These are phyloP conservation scores for Colletotrichum lupini DNA, from an alignment of 2,329 filamentous ascomycete species.

Conservation along the genomic window DNA sequence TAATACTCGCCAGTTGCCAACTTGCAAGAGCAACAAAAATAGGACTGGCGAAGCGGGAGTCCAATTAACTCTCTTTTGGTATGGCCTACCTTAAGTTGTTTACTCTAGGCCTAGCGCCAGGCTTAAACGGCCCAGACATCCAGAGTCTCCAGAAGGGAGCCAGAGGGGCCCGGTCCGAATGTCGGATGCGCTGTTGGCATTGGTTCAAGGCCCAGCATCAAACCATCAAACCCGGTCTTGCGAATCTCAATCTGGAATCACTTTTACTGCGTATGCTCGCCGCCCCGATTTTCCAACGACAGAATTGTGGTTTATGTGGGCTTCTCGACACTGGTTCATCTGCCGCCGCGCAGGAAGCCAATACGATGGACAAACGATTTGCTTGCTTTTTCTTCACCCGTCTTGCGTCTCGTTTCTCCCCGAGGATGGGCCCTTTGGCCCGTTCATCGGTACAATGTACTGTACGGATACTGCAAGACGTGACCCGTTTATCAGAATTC, in stretches of 20 bases:
- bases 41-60: slow-evolving; percentile 13
- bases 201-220: background rate
- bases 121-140: slow-evolving; percentile 3
- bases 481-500: background rate
- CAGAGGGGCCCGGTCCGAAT: background rate
- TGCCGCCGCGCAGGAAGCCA: background rate
- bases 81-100: slow-evolving; percentile 19
- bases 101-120: slow-evolving; percentile 8
- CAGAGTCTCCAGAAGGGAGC: background rate
- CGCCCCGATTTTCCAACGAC: background rate
- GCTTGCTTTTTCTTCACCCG: background rate
- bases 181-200: slow-evolving; percentile 12
- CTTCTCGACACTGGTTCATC: slow-evolving; percentile 21
- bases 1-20: background rate
- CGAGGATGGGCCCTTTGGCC: background rate
- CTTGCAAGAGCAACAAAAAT: slow-evolving; percentile 16
- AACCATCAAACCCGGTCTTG: no score
- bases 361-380: background rate
- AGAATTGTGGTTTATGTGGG: slow-evolving; percentile 25
- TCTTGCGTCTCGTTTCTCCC: background rate
- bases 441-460: background rate
- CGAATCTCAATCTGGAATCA: background rate
- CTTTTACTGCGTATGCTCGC: background rate
- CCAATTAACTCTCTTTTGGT: slow-evolving; percentile 30
- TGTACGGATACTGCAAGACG: no score